Base-by-base conservation (phyloP, 192 early-diverging fungal species). In the Coemansia sp. region DNA sequence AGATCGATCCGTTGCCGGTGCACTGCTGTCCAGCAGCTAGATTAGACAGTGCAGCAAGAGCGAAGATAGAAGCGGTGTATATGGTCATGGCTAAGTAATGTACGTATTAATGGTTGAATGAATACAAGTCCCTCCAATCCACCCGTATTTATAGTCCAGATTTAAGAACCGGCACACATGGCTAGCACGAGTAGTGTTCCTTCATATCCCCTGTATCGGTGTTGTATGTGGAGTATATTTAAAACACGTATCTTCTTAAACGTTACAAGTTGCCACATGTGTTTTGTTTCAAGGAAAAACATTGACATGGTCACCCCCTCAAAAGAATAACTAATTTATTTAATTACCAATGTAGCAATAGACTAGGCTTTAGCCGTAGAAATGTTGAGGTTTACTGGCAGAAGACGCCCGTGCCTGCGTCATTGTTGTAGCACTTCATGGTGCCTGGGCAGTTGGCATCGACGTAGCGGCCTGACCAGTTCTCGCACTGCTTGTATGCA, bases 371-470 rank as follows among this genome's bases (percentile, higher is more conserved):
- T 6, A 35, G 33, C 33, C 33, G 7, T 35, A 35, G 6, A 35
- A 9, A 6, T 35, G 10, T 6, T 6, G 3, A 35, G 33, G 7
- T 12, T 63, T 66, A 72, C 35, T 55, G 38, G 60, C 71, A 73
- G 42, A 47, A 67, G 14, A 73, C 71, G 18, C 60, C 59, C 15
- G 55, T 63, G 60, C 46, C 46, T 36, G 15, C 19, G 20, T 39
- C 57, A 31, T 59, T 63, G 64, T 59, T 73, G 71, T 73, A 73
- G 71, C 71, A 73, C 56, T 73, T 73, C 54, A 73, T 60, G 35
- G 52, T 57, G 30, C 38, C 12, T 5, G 71, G 71, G 71, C 71
- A 73, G 26, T 20, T 31, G 20, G 60, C 64, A 5, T 55, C 44
- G 26, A 67, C 64, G 16, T 73, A 73, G 56, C 63, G 64, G 56